These are phyloP conservation scores for Tulasnella sp. DNA, from an alignment of 768 basidiomycete species.

Conservation along the genomic window DNA sequence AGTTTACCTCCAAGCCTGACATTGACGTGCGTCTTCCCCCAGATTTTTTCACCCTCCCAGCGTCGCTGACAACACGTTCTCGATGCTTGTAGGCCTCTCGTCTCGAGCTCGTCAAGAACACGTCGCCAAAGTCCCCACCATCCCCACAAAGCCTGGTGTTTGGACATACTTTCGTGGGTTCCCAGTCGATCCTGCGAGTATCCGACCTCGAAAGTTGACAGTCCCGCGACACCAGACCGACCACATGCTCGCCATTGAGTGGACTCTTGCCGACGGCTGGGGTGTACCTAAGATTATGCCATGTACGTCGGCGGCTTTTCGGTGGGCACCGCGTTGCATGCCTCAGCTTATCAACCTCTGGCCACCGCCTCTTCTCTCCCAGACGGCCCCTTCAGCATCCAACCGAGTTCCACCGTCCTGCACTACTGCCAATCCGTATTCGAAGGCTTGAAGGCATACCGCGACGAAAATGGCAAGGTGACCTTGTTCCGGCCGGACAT, in stretches of 20 bases:
- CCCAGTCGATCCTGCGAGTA: neutral
- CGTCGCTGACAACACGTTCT: neutral
- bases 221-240: slow-evolving; percentile 22
- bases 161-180: slow-evolving; percentile 38
- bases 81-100: slow-evolving; percentile 48
- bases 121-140: slow-evolving; percentile 51
- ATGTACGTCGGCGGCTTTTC: neutral
- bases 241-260: slow-evolving; percentile 41
- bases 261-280: slow-evolving; percentile 48
- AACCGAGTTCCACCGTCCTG: slow-evolving; percentile 52
- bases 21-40: slow-evolving; percentile 18
- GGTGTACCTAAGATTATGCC: slow-evolving; percentile 68
- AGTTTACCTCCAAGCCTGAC: slow-evolving; percentile 21
- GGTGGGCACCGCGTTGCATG: slow-evolving; percentile 39
- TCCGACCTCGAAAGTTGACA: neutral
- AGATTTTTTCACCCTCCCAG: neutral
- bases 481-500: slow-evolving; percentile 76
- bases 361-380: neutral
- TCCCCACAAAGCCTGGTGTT: slow-evolving; percentile 49
- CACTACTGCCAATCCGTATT: slow-evolving; percentile 61
- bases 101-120: slow-evolving; percentile 47
- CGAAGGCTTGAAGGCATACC: slow-evolving; percentile 71
- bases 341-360: slow-evolving; percentile 33
- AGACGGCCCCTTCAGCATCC: slow-evolving; percentile 56
- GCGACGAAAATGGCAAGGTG: slow-evolving; percentile 64